Evolutionary conservation across 2,329 filamentous ascomycete genomes (phyloP), one percentile per base, ranked within the genome.

Genomic region (Sphaerulina vaccinii): DNA sequence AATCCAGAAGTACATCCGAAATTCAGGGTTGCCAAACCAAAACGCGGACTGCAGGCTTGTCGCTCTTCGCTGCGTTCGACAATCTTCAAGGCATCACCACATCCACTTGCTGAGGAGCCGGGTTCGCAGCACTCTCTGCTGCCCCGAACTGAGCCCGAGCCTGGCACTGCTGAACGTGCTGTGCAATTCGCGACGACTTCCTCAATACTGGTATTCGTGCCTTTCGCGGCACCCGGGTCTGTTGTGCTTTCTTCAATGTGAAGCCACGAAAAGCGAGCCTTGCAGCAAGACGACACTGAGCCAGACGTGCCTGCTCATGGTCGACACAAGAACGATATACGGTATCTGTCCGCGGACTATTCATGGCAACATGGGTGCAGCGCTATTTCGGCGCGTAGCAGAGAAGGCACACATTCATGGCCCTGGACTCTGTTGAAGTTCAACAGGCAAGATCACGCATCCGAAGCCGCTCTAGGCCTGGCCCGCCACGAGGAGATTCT

Each of bases 1-100:
- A 52, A 57, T 49, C 23, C 36, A 49, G 57, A 36, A 48, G 47
- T 50, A 59, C 41, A 39, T 37, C 47, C 38, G 49, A 32, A 23
- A 38, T 33, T 38, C 45, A 35, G 44, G 47, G 41, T 41, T 42
- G 47, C 42, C 47, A 39, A 44, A 44, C 44, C 37, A 43, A 47
- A 43, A 24, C 36, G 40, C 50, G 41, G 42, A 43, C 44, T 40
- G 19, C 38, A 36, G 43, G 37, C 52, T 32, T 35, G 50, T 33
- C 38, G 37, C 43, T 36, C 16, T 15, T 15, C n/a, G 33, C 19
- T 27, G 38, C 39, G 16, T 54, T 53, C 49, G 56, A 51, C 56
- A 54, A 48, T 52, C 49, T 44, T 52, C 35, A 46, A 13, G 40
- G 19, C 44, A 44, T 45, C 40, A 53, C 46, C 18, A 50, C 44